Evolutionary conservation across 2,329 filamentous ascomycete genomes (phyloP), one percentile per base, ranked within the genome.

Genomic region (Colletotrichum tanaceti): DNA sequence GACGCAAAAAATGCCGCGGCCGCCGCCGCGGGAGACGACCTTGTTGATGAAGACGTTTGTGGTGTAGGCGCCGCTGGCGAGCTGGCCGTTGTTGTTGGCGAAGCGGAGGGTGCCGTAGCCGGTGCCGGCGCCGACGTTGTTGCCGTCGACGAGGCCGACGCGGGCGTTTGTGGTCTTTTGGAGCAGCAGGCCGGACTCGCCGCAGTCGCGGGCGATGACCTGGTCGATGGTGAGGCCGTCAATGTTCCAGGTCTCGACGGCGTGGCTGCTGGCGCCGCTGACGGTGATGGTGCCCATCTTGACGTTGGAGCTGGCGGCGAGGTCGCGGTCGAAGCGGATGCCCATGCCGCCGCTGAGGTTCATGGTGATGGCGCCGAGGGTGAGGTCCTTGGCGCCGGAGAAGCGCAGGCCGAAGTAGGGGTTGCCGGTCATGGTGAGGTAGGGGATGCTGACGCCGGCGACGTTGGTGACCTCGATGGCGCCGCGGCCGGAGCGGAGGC

Each of bases 221-320:
- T 79, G 76, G 71, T 81, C 80, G 72, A 89, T 84, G 1, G 75
- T 79, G 2, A 89, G 79, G 13, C 84, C 83, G 70, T 87, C 82
- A 49, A 88, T 88, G 74, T 88, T 88, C 84, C 85, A 88, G 0
- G 84, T 86, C 76, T 89, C 86, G 41, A 89, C 84, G 3, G 85
- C 85, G 73, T 89, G 86, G 73, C 83, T 86, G 6, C 83, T 78
- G 9, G 86, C 85, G 3, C 86, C 85, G 0, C 79, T 86, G 28
- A 87, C 84, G 6, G 71, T 81, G 71, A 88, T 83, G 39, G 76
- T 78, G 61, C 81, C 85, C 80, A 88, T 88, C 38, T 77, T 81
- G 9, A 88, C 86, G 70, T 87, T 85, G 18, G 76, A 78, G 76
- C 86, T 88, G 41, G 81, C 79, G 4, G 85, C 82, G 4, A 76